Evolutionary conservation across 208 protist genomes (phyloP), one percentile per base, ranked within the genome.

Genomic region (Lotmaria passim): DNA sequence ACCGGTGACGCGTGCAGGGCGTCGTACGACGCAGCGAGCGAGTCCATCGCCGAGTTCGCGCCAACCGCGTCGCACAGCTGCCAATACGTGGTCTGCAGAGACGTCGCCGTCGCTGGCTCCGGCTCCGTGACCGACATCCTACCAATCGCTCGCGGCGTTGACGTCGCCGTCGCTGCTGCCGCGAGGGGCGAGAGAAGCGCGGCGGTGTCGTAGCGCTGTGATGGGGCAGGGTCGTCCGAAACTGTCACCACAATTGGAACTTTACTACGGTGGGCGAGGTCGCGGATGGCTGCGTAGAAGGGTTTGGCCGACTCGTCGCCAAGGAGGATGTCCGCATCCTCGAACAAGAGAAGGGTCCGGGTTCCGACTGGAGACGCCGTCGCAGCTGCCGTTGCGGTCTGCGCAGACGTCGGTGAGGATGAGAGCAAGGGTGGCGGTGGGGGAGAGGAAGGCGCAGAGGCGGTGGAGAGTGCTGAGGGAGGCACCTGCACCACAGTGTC

Each of bases 311-410:
- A 68, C 73, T 93, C 87, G 55, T 92, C 87, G 0, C 81, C 87
- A 7, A 95, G 85, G 30, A 93, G 79, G 47, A 93, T 75, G 72
- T 95, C 90, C 4, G 85, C 90, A 51, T 91, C 85, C 48, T 95
- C 90, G 75, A 95, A 81, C n/a, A 95, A 78, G 23, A 95, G 71
- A 17, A 95, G 47, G n/a, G 87, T 91, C 52, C 75, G 38, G 60
- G 67, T 28, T 21, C 24, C 51, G 44, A 38, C 50, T 3, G 61
- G 7, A n/a, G 57, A 4, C 14, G 60, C 61, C 10, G 60, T 24
- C 2, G 46, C 17, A 21, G 65, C n/a, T 28, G 74, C 21, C 0
- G 46, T 46, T 10, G n/a, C 34, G n/a, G 56, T 33, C 3, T 50
- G 48, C 39, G 58, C 53, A 1, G 53, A n/a, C 0, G 30, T 24